A percentile compares a stretch with the other conserved stretches of the same genome.
Conservation (phyloP, 1,139 yeast genomes). For the Scheffersomyces quercinus region DNA sequence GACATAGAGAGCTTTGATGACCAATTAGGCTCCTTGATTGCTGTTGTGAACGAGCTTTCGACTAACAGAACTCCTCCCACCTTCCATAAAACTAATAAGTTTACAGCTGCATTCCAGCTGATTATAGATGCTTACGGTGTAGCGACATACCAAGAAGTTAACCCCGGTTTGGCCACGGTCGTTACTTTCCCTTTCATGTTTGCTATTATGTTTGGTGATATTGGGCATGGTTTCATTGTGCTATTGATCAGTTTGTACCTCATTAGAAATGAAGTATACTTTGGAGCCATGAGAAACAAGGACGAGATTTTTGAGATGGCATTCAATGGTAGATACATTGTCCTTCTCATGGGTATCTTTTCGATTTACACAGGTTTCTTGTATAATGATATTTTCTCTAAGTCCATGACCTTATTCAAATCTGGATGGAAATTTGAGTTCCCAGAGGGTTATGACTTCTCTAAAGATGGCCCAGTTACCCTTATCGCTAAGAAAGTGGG, state of each 20-base stretch:
- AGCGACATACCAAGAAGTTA: conserved; percentile 75
- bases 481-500: conserved; percentile 58
- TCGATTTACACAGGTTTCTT: conserved; percentile 79
- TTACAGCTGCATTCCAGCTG: conserved; percentile 72
- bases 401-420: conserved; percentile 68
- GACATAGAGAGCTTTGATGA: conserved; percentile 25
- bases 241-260: conserved; percentile 58
- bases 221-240: conserved; percentile 76
- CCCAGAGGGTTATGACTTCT: conserved; percentile 58
- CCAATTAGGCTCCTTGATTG: conserved; percentile 34
- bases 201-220: conserved; percentile 86
- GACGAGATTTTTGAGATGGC: conserved; percentile 87
- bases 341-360: conserved; percentile 72
- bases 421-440: conserved; percentile 71
- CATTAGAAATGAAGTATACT: conserved; percentile 60
- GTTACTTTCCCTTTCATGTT: conserved; percentile 85
- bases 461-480: conserved; percentile 47
- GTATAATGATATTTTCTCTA: conserved; percentile 76
- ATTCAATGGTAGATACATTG: conserved; percentile 69
- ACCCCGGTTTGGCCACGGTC: conserved; percentile 78
- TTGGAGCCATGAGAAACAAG: conserved; percentile 56
- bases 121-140: conserved; percentile 82
- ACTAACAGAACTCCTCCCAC: conserved; percentile 79
- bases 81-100: conserved; percentile 72
- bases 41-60: conserved; percentile 37